Evolutionary conservation across 2,329 filamentous ascomycete genomes (phyloP), one percentile per base, ranked within the genome.

Genomic region (Cucurbitaria berberidis): DNA sequence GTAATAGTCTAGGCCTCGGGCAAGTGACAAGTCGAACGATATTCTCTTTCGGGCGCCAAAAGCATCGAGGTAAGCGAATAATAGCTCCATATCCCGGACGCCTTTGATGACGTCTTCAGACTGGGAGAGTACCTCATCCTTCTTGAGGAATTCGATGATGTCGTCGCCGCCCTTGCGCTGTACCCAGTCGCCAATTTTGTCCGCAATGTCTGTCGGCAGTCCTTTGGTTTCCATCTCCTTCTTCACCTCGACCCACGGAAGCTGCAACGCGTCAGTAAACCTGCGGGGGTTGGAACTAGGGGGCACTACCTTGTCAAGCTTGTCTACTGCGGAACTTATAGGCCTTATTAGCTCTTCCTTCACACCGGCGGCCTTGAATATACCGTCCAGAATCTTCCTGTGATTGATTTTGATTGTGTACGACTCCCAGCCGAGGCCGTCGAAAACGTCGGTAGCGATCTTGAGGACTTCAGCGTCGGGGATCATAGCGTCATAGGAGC

Each of bases 151-250:
- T 22, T 67, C 63, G 16, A 97, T 81, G 45, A 96, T 81, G 54
- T 95, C 89, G 53, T 84, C 83, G 45, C 86, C 84, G 48, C 91
- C 91, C 77, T 89, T 95, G 60, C 83, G 82, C 53, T 88, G 82
- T n/a, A 93, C 91, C 74, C 89, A 96, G 69, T 87, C 85, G 66
- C 92, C 91, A 66, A 97, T 96, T 69, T 86, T 89, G 77, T 97
- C 92, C 41, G 93, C 93, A 26, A 93, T 85, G 13, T 85, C 87
- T 21, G 81, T 80, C 36, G 86, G 84, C 1, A 98, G 81, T 0
- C 91, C 92, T 80, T 97, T 97, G 60, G 96, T 90, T 63, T 93
- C 90, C 93, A 97, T 97, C 75, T 97, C 93, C 75, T 89, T 89
- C 74, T 88, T 87, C 47, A 97, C 93, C 60, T 96, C 92, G 27